A percentile compares a stretch with the other conserved stretches of the same genome.
These are phyloP conservation scores for Jatropha podagrica DNA, from an alignment of 441 rosid genomes.

Conservation along the genomic window DNA sequence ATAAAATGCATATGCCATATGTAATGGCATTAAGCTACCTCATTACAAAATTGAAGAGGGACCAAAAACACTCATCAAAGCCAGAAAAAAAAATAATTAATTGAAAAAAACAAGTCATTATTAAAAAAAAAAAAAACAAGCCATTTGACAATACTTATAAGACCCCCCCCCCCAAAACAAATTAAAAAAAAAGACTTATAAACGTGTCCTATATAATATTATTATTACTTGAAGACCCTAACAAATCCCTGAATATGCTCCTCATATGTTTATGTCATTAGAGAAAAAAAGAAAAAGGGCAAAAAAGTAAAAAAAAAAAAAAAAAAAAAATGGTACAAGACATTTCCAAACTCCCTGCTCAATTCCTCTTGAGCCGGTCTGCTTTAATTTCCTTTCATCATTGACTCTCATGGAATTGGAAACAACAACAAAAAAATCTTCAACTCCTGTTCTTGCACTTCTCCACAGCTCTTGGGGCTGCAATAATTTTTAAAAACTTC, in stretches of 20 bases:
- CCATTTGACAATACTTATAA: neutral
- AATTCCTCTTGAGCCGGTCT: constrained; percentile 55
- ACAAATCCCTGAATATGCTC: constrained; percentile 23
- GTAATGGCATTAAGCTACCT: neutral
- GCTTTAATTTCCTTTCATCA: constrained; percentile 15
- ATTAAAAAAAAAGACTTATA: neutral
- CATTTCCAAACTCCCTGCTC: constrained; percentile 54
- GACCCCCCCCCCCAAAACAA: neutral
- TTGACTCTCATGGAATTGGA: constrained; percentile 4
- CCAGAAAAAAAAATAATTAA: constrained; percentile 4
- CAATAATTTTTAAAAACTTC: neutral
- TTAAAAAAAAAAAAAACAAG: neutral
- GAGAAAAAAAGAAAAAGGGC: neutral
- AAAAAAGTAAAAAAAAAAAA: neutral
- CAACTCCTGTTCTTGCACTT: constrained; percentile 92
- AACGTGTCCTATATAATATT: constrained; percentile 10
- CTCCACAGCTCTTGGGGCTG: constrained; percentile 94
- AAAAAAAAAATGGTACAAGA: constrained; percentile 14
- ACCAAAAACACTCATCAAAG: constrained; percentile 16
- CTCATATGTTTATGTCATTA: constrained; percentile 11
- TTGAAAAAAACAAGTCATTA: neutral
- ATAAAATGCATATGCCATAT: neutral
- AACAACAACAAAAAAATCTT: neutral
- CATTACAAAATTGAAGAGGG: constrained; percentile 25
- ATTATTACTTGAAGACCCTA: constrained; percentile 29